A percentile compares a stretch with the other conserved stretches of the same genome.
Conservation (phyloP, 805 yeast species). For the Kregervanrija pseudodelftensis region DNA sequence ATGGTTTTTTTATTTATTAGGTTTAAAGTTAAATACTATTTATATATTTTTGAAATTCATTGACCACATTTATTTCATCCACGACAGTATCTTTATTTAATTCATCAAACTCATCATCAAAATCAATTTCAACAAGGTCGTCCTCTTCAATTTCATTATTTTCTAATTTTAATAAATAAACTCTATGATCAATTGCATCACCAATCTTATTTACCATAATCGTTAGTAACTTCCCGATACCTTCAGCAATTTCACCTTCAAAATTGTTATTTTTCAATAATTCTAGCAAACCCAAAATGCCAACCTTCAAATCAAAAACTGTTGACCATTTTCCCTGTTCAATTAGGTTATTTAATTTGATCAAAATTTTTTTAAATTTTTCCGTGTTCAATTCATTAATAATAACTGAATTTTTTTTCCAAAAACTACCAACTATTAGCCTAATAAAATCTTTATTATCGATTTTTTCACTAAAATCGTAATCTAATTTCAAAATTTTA, state of each 20-base stretch:
- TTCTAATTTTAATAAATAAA: conserved; percentile 32
- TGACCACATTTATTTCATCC: conserved; percentile 26
- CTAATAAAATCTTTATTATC: conserved; percentile 4
- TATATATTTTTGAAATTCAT: conserved; percentile 23
- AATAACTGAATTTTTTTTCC: conserved; percentile 3
- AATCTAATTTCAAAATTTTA: conserved; percentile 4
- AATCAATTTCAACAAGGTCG: conserved; percentile 14
- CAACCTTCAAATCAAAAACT: conserved; percentile 49
- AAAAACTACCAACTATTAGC: conserved; percentile 8
- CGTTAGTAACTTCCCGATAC: conserved; percentile 25
- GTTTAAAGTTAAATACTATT: conserved; percentile 1
- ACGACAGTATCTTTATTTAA: conserved; percentile 26
- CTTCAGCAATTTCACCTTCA: conserved; percentile 22
- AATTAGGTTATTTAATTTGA: conserved; percentile 3
- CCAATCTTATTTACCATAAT: conserved; percentile 34
- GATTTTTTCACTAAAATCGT: conserved; percentile 4
- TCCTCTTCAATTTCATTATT: conserved; percentile 18
- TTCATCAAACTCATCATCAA: conserved; percentile 24
- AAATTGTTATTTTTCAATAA: conserved; percentile 29
- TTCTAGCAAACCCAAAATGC: conserved; percentile 38
- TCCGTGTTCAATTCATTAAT: conserved; percentile 2
- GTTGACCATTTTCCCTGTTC: conserved; percentile 24
- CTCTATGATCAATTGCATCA: conserved; percentile 39
- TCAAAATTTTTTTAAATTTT: conserved; percentile 4
- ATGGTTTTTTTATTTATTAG: conserved; percentile 4